A percentile compares a stretch with the other conserved stretches of the same genome.
Evolutionary conservation across 2,329 filamentous ascomycete species (phyloP).

Genomic region (Grosmannia serpens): DNA sequence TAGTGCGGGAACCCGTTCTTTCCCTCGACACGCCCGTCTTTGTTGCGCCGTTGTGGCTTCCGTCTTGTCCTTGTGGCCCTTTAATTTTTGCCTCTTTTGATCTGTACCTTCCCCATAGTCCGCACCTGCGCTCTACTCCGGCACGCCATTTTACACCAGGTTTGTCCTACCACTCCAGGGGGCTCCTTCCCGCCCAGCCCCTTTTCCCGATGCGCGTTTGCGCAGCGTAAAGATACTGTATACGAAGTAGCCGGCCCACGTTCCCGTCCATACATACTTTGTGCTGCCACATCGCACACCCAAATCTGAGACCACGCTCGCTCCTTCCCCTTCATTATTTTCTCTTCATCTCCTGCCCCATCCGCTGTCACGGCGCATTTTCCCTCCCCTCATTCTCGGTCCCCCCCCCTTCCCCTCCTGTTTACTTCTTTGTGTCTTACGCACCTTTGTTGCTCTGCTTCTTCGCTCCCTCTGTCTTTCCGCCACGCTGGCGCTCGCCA

Average conservation of each 20-base stretch:
- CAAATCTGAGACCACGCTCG: constrained; percentile 6
- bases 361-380: background rate
- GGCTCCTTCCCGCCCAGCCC: background rate
- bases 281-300: background rate
- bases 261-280: background rate
- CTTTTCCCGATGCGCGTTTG: background rate
- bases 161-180: background rate
- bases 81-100: background rate
- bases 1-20: background rate
- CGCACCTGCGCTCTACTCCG: background rate
- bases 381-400: background rate
- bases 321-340: constrained; percentile 6
- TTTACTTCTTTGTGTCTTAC: background rate
- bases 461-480: background rate
- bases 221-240: background rate
- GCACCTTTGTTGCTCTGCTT: background rate
- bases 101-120: background rate
- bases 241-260: background rate
- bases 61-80: background rate
- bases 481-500: background rate
- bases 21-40: too few relatives aligned
- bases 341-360: background rate
- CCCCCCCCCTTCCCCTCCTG: background rate
- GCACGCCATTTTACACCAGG: constrained; percentile 1
- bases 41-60: background rate